Percentiles rank a stretch among this genome's conserved stretches.
Evolutionary conservation across 345 rosid species (phyloP).

Genomic region (Clausena lansium): DNA sequence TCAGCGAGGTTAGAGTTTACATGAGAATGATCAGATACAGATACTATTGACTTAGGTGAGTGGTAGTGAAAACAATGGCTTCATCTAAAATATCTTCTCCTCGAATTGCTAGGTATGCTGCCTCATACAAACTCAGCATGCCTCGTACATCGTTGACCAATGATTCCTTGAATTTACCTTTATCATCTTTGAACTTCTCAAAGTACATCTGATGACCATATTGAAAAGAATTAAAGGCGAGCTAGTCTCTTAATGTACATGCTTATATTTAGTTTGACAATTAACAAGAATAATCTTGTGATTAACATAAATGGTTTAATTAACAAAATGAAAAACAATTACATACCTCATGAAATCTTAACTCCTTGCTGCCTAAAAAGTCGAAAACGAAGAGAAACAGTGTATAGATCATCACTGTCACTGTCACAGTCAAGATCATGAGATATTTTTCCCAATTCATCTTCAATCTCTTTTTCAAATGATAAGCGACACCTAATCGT

Average conservation of each 20-base stretch:
- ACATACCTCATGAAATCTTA: slow-evolving; percentile 14
- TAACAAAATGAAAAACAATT: no score
- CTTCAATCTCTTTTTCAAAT: slow-evolving; percentile 26
- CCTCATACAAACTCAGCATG: not conserved
- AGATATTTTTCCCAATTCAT: slow-evolving; percentile 8
- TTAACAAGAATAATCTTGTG: no score
- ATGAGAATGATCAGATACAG: not conserved
- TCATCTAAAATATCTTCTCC: not conserved
- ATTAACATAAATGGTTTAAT: no score
- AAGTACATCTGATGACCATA: no score
- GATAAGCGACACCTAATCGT: slow-evolving; percentile 29
- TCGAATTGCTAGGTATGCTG: not conserved
- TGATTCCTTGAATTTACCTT: not conserved
- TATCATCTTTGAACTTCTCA: not conserved
- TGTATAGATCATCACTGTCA: slow-evolving; percentile 4
- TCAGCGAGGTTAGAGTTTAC: not conserved
- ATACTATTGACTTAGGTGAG: not conserved
- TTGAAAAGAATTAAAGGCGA: no score
- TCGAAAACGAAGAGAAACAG: slow-evolving; percentile 25
- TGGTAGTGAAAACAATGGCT: not conserved
- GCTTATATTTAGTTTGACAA: no score
- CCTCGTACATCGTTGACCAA: not conserved
- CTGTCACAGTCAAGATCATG: not conserved
- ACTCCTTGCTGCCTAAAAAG: slow-evolving; percentile 24
- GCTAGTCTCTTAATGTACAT: no score